Base-by-base conservation (phyloP, 768 basidiomycete genomes). In the Cystofilobasidium ferigula region DNA sequence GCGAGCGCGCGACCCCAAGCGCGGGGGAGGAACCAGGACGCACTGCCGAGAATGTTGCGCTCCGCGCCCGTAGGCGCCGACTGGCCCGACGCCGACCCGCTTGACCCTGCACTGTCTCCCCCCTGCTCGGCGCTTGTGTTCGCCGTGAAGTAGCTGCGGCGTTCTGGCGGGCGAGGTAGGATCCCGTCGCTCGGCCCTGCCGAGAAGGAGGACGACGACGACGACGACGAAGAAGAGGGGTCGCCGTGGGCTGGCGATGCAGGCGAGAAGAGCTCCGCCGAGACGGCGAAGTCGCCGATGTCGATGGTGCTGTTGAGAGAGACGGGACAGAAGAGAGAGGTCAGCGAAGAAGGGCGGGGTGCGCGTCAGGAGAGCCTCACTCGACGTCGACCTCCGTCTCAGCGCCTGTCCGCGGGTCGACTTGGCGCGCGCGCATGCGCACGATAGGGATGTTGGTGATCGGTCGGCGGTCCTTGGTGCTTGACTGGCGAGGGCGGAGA, bases 381-480 rank as follows among this genome's bases (percentile, higher is more conserved):
- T 67, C 48, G 32, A 40, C 51, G 35, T 51, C 32, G 18, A 61
- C 8, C 35, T 45, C 48, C 0, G 28, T 34, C 32, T 64, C 63
- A 2, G 32, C 30, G 4, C 61, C 60, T 6, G 60, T 34, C 0
- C 3, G 18, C 51, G 47, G n/a, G n/a, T 35, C 18, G n/a, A 62
- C 59, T 30, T 67, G 40, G 5, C 26, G 24, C 14, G 56, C 42
- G 36, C 59, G 36, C 1, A 67, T 20, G 28, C 65, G 60, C 1
- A 60, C 58, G 40, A 67, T 67, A n/a, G 65, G 65, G 20, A 67
- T 59, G 42, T 61, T 67, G 22, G 65, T 59, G 18, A 67, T 61
- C 7, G 65, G 65, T 30, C 65, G 51, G 30, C 65, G 59, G 35
- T 67, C 65, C 53, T 64, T 64, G 43, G 48, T 57, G 18, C 63